Evolutionary conservation across 306 rosid genomes (phyloP), one percentile per base, ranked within the genome.

Genomic region (Citrullus colocynthis): DNA sequence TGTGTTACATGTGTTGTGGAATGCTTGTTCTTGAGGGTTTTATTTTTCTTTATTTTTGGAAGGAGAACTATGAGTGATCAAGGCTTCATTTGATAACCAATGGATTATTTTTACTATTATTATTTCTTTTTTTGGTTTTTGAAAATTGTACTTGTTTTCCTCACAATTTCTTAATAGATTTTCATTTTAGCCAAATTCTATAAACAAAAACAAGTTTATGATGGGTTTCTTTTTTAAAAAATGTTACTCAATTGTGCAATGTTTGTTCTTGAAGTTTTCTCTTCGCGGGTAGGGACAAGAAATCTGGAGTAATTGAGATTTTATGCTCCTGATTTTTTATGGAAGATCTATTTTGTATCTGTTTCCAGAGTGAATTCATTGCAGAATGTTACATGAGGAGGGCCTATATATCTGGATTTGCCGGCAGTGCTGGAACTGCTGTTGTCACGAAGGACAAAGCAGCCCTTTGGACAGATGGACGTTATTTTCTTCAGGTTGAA

Each of bases 401-500:
- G 87, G 80, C 90, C 7, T 95, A 83, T 87, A 82, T 92, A 80
- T 90, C 97, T 0, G 98, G 97, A 24, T 95, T 95, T 70, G 90
- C 92, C 56, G 98, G 97, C 56, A 95, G 96, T 74, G 96, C 97
- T 78, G 98, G 97, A 57, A 95, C 98, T 57, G 97, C 93, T 39
- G 93, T 95, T 74, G 93, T 95, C 74, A 90, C 97, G 0, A 90
- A 87, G 82, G 96, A 95, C 84, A 88, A 87, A 82, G 97, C 97
- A 75, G 98, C 97, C 74, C 91, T 95, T 39, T 95, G 98, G 98
- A 95, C 98, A 0, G 98, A 95, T 78, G 98, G 98, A 32, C 94
- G 98, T 78, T 95, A 95, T 75, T 95, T 95, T 87, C 98, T 92
- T 39, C 98, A 95, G 97, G 98, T 93, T 13, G 28, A 59, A 55